Percentiles rank a stretch among this genome's conserved stretches.
Evolutionary conservation across 2,329 filamentous ascomycete genomes (phyloP).

Genomic region (Endoconidiophora polonica): DNA sequence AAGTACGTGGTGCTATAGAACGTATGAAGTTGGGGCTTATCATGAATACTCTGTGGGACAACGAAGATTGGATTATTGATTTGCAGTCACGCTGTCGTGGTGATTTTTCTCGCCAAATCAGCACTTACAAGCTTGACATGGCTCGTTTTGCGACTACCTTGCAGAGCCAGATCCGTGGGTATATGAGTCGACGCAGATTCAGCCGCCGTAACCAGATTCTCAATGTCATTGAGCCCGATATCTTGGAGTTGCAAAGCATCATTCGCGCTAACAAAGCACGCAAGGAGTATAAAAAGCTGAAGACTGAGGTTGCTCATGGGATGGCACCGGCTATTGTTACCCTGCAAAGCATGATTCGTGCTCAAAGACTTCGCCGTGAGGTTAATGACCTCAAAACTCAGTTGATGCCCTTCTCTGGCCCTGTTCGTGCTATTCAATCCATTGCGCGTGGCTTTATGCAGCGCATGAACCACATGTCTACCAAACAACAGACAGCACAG

Average conservation of each 20-base stretch:
- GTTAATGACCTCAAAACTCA: slow-evolving; percentile 39
- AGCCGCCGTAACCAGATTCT: slow-evolving; percentile 47
- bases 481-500: slow-evolving; percentile 37
- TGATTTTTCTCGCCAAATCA: slow-evolving; percentile 71
- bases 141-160: slow-evolving; percentile 59
- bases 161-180: slow-evolving; percentile 64
- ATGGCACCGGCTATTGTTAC: slow-evolving; percentile 44
- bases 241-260: slow-evolving; percentile 61
- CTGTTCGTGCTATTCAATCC: slow-evolving; percentile 49
- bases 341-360: slow-evolving; percentile 68
- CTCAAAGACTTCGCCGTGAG: slow-evolving; percentile 44
- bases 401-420: slow-evolving; percentile 43
- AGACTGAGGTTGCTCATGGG: slow-evolving; percentile 4
- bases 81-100: slow-evolving; percentile 78
- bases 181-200: slow-evolving; percentile 50
- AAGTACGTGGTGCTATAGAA: slow-evolving; percentile 64
- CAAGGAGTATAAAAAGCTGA: slow-evolving; percentile 6
- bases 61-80: slow-evolving; percentile 60
- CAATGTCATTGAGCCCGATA: slow-evolving; percentile 51
- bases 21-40: slow-evolving; percentile 60
- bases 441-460: slow-evolving; percentile 49
- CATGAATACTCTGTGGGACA: slow-evolving; percentile 85
- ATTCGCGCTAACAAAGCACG: slow-evolving; percentile 7
- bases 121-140: slow-evolving; percentile 71
- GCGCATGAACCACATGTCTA: slow-evolving; percentile 38